A percentile compares a stretch with the other conserved stretches of the same genome.
These are phyloP conservation scores for Raphanus hybrid DNA, from an alignment of 441 rosid genomes.

Conservation along the genomic window DNA sequence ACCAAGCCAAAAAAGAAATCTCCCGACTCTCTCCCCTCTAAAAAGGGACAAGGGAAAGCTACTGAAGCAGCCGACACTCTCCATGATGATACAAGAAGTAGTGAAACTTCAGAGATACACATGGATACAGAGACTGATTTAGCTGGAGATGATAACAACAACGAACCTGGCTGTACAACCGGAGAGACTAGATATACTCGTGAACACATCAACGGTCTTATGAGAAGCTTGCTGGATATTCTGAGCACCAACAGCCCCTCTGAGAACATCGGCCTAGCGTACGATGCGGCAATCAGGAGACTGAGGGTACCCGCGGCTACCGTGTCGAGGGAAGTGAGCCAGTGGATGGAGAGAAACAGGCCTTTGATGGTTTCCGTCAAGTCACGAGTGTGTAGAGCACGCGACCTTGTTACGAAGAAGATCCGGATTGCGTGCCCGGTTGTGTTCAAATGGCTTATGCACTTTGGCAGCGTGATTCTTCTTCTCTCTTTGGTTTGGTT, in stretches of 20 bases:
- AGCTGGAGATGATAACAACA: too few relatives aligned
- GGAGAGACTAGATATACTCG: constrained; percentile 6
- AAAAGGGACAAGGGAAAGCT: constrained; percentile 31
- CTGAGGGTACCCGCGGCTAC: constrained; percentile 49
- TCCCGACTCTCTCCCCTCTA: constrained; percentile 49
- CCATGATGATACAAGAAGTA: neutral
- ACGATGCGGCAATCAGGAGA: constrained; percentile 53
- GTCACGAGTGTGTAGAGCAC: constrained; percentile 47
- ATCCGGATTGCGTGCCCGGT: constrained; percentile 58
- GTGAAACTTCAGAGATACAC: too few relatives aligned
- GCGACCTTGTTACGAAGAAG: constrained; percentile 59
- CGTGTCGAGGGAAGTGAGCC: constrained; percentile 50
- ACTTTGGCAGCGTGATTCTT: constrained; percentile 71
- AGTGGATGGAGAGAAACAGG: constrained; percentile 68
- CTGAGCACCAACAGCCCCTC: constrained; percentile 53
- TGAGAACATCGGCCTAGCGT: constrained; percentile 53
- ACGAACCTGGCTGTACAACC: too few relatives aligned
- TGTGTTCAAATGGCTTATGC: constrained; percentile 68
- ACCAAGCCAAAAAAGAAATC: constrained; percentile 55
- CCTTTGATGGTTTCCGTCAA: constrained; percentile 51
- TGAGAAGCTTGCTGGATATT: constrained; percentile 50
- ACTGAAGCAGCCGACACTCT: neutral
- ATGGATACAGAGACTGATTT: too few relatives aligned
- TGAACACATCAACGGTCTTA: constrained; percentile 44
- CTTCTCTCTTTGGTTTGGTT: constrained; percentile 82